phyloP scores from a whole-genome alignment of 2,329 filamentous ascomycete genomes.

The Zymoseptoria ardabiliae region DNA sequence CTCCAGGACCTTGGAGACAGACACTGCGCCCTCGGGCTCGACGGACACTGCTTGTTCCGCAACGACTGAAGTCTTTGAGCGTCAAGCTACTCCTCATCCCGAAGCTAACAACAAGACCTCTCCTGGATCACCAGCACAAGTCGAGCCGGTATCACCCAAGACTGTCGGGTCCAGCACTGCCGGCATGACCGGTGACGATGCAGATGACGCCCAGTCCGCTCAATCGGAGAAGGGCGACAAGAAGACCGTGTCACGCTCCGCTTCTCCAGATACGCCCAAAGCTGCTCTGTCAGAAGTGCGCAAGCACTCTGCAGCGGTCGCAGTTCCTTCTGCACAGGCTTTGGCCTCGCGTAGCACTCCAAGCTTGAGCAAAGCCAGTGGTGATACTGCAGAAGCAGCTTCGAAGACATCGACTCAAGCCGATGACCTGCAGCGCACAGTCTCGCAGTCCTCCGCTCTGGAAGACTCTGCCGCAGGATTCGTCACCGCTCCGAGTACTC shows the following conservation, averaged over 20 bases:
- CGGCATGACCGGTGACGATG: neutral
- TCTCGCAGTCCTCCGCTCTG: constrained; percentile 8
- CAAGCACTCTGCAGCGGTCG: neutral
- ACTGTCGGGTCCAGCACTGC: no score
- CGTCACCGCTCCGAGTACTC: constrained; percentile 20
- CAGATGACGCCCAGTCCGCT: neutral
- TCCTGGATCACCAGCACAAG: neutral
- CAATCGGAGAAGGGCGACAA: neutral
- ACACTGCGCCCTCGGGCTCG: neutral
- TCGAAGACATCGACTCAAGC: neutral
- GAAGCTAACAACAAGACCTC: neutral
- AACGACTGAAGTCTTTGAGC: neutral
- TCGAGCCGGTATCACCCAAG: neutral
- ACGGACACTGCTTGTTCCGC: neutral
- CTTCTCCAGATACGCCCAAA: neutral
- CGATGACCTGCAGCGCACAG: constrained; percentile 7
- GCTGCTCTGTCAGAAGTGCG: neutral
- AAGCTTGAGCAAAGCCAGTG: neutral
- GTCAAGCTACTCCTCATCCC: neutral
- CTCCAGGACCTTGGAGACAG: neutral
- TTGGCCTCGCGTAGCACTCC: neutral
- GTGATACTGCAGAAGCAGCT: neutral
- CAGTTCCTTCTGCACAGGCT: neutral
- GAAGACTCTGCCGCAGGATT: constrained; percentile 13
- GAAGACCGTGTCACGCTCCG: neutral